Evolutionary conservation across 2,329 filamentous ascomycete genomes (phyloP).

Genomic region (Ambrosiella xylebori): DNA sequence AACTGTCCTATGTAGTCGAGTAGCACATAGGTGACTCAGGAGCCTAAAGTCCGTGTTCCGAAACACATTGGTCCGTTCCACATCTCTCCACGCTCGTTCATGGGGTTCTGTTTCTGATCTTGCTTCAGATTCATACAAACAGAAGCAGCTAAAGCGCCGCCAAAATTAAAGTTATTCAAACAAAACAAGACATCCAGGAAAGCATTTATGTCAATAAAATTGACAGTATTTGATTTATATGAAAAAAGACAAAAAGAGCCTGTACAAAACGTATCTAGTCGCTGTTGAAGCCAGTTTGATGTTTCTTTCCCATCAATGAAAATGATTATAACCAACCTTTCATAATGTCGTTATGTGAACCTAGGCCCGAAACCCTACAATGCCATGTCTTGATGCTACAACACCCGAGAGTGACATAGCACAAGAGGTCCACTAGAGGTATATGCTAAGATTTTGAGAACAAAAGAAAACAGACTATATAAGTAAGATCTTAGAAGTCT

Average conservation of each 20-base stretch:
- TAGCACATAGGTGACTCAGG: too few species aligned
- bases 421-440: not conserved
- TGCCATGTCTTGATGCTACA: conserved; percentile 4
- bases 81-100: too few species aligned
- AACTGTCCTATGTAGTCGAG: too few species aligned
- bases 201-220: too few species aligned
- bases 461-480: not conserved
- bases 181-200: too few species aligned
- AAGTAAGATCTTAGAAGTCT: not conserved
- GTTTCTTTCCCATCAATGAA: conserved; percentile 4
- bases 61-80: too few species aligned
- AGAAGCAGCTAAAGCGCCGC: too few species aligned
- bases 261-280: conserved; percentile 17
- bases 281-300: conserved; percentile 38
- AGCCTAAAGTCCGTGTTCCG: too few species aligned
- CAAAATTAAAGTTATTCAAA: too few species aligned
- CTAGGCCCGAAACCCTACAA: conserved; percentile 13
- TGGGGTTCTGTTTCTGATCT: too few species aligned
- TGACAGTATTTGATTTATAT: too few species aligned
- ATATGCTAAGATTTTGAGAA: conserved; percentile 12
- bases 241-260: not conserved
- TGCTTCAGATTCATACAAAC: too few species aligned
- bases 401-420: not conserved
- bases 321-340: conserved; percentile 6
- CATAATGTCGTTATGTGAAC: conserved; percentile 10